phyloP scores from a whole-genome alignment of 2,329 filamentous ascomycete genomes.

The Alternaria sp. region DNA sequence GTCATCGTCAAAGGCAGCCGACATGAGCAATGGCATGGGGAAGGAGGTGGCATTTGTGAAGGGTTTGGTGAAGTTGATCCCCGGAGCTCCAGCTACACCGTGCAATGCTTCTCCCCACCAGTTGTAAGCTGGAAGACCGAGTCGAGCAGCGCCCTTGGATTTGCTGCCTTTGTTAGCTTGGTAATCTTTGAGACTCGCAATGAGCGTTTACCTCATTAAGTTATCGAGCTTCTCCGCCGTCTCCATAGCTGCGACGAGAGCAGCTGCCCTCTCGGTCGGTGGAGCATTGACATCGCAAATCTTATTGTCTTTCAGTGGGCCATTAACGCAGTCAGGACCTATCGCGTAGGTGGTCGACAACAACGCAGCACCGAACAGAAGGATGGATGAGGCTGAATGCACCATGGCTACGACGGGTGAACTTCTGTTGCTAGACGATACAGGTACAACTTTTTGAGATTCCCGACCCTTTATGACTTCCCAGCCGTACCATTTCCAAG shows the following conservation, averaged over 20 bases:
- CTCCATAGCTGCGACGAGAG: slow-evolving; percentile 43
- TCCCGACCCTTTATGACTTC: slow-evolving; percentile 3
- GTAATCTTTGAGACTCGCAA: slow-evolving; percentile 12
- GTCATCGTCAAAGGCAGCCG: slow-evolving; percentile 70
- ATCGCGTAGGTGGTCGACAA: slow-evolving; percentile 13
- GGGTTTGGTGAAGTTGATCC: slow-evolving; percentile 63
- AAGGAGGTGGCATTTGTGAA: slow-evolving; percentile 72
- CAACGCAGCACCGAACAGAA: slow-evolving; percentile 12
- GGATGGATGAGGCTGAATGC: background rate
- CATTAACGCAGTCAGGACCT: slow-evolving; percentile 60
- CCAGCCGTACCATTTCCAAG: background rate
- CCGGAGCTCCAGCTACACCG: slow-evolving; percentile 65
- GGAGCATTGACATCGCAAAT: slow-evolving; percentile 59
- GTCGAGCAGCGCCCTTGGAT: slow-evolving; percentile 61
- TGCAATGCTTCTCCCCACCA: slow-evolving; percentile 68
- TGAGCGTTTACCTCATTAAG: background rate
- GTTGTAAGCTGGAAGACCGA: slow-evolving; percentile 66
- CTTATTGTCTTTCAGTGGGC: slow-evolving; percentile 58
- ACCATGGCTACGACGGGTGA: background rate
- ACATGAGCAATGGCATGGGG: slow-evolving; percentile 69
- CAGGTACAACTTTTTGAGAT: background rate
- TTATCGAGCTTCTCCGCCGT: background rate
- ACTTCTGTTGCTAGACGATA: background rate
- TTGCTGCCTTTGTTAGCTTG: slow-evolving; percentile 56
- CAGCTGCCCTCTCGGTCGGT: slow-evolving; percentile 54